phyloP scores from a whole-genome alignment of 257 asterid genomes.

The Asclepias syriaca region DNA sequence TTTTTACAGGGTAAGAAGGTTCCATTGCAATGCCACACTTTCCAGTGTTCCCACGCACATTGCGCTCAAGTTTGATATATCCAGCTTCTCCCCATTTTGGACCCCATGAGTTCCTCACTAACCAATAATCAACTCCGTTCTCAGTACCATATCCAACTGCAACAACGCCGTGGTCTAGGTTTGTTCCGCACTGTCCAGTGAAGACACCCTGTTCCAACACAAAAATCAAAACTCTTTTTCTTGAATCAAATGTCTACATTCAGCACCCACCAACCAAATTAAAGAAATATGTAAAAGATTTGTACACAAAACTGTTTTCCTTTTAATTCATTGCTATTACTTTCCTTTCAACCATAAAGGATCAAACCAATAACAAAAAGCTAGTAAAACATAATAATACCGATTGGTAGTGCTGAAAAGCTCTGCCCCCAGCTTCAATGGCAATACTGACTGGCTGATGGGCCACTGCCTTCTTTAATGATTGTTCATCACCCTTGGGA shows the following conservation, averaged over 20 bases:
- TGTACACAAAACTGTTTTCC: not conserved
- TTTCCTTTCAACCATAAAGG: not conserved
- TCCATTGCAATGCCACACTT: conserved; percentile 84
- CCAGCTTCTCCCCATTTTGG: conserved; percentile 79
- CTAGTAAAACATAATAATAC: conserved; percentile 30
- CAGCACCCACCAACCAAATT: not conserved
- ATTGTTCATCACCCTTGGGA: conserved; percentile 57
- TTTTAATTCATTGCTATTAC: not conserved
- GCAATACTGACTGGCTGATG: conserved; percentile 80
- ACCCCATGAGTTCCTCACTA: conserved; percentile 90
- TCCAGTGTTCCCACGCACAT: conserved; percentile 44
- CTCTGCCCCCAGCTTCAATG: conserved; percentile 93
- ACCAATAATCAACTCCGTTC: conserved; percentile 67
- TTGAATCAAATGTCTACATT: not conserved
- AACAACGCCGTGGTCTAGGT: conserved; percentile 79
- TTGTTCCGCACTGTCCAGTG: conserved; percentile 66
- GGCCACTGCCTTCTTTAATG: conserved; percentile 73
- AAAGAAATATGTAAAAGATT: not conserved
- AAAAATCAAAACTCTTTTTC: not conserved
- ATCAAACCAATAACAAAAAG: not conserved
- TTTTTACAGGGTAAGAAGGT: conserved; percentile 81
- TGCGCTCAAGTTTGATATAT: conserved; percentile 69
- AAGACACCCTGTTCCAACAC: conserved; percentile 58
- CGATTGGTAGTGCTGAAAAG: conserved; percentile 79
- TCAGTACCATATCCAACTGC: conserved; percentile 82